Evolutionary conservation across 371 early-diverging fungal species (phyloP), one percentile per base, ranked within the genome.

Genomic region (Chytridiales sp.): DNA sequence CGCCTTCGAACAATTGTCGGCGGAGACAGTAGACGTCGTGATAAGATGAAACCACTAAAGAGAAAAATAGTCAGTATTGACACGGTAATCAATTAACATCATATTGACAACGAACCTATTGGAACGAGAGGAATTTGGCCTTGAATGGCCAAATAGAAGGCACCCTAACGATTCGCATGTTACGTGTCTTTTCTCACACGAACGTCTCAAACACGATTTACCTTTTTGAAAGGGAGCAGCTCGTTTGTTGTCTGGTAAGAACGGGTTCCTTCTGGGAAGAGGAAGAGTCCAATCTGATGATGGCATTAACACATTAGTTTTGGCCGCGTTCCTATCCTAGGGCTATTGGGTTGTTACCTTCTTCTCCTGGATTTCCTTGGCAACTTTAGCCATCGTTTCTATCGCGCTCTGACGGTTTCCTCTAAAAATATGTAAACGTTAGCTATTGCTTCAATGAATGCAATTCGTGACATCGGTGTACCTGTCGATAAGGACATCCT

Each of bases 251-350:
- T 70, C 35, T 85, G 82, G 65, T 83, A 86, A 5, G 90, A 87
- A 32, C 96, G 88, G 8, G 96, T 97, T 47, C 96, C 97, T 75
- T 97, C 97, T 30, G 96, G 94, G 78, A 87, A 95, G 51, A 95
- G 80, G 81, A 86, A 92, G 34, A 95, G 87, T 39, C 87, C 85
- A 34, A 81, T 78, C 82, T 90, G 68, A 30, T 9, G 22, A 31
- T 50, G 34, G 4, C 29, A 24, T 6, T 34, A 53, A 27, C 29
- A 40, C 11, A 26, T 46, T 22, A 22, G 19, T n/a, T n/a, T n/a
- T n/a, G n/a, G n/a, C n/a, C n/a, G n/a, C n/a, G n/a, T n/a, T n/a
- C n/a, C n/a, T n/a, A n/a, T n/a, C n/a, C n/a, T n/a, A n/a, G n/a
- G n/a, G n/a, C n/a, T 8, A 27, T 41, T 6, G 38, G 6, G 27